Evolutionary conservation across 1,284 basidiomycete genomes (phyloP).

Genomic region (Sporisorium sorghi): DNA sequence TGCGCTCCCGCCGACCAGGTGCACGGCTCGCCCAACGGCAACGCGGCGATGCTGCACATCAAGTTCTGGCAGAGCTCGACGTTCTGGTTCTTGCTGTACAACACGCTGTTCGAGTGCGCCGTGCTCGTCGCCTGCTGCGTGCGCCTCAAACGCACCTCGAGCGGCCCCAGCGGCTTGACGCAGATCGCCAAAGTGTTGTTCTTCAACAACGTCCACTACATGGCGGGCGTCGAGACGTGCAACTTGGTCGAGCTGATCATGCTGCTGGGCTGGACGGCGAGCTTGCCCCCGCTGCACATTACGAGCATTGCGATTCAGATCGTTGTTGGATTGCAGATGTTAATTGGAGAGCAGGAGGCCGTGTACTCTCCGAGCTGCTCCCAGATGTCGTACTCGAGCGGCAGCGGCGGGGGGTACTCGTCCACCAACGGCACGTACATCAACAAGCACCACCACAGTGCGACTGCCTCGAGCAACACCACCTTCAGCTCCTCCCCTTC

Average conservation of each 20-base stretch:
- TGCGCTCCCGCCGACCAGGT: conserved; percentile 24
- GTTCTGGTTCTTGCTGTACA: conserved; percentile 51
- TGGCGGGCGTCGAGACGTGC: conserved; percentile 32
- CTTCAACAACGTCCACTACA: conserved; percentile 54
- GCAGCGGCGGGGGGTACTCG: too few relatives aligned
- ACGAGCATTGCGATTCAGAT: conserved; percentile 43
- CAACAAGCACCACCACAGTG: conserved; percentile 10
- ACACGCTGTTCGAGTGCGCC: conserved; percentile 32
- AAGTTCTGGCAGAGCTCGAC: conserved; percentile 38
- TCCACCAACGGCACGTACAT: conserved; percentile 11
- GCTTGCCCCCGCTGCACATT: conserved; percentile 31
- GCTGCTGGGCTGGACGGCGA: conserved; percentile 30
- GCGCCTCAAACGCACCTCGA: conserved; percentile 26
- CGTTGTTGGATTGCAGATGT: conserved; percentile 38
- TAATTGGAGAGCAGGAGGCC: conserved; percentile 50
- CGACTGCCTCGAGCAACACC: conserved; percentile 1
- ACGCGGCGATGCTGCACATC: conserved; percentile 1
- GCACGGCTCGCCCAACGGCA: neutral
- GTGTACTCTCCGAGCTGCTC: conserved; percentile 41
- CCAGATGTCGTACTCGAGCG: conserved; percentile 11
- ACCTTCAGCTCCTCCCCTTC: conserved; percentile 1
- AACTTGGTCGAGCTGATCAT: conserved; percentile 38
- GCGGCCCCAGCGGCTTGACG: conserved; percentile 40
- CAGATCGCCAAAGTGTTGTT: conserved; percentile 42
- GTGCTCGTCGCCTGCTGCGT: conserved; percentile 27